A percentile compares a stretch with the other conserved stretches of the same genome.
phyloP scores from a whole-genome alignment of 2,329 filamentous ascomycete genomes.

The Hymenoscyphus occultus region DNA sequence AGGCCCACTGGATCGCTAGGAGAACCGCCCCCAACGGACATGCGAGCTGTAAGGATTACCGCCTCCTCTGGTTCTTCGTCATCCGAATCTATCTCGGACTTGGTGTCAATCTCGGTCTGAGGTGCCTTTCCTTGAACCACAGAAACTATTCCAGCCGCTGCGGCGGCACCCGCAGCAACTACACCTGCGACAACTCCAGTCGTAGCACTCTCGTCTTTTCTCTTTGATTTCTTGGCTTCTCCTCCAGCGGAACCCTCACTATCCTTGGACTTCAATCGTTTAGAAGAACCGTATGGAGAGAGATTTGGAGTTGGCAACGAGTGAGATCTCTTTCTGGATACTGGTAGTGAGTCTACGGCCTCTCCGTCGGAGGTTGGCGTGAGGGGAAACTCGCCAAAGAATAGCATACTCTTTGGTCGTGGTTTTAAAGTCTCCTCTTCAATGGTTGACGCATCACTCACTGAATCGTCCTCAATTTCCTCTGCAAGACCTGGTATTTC shows the following conservation, averaged over 20 bases:
- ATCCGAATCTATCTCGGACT: constrained; percentile 27
- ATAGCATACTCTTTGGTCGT: constrained; percentile 43
- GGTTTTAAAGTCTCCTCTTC: constrained; percentile 37
- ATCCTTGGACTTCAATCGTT: constrained; percentile 16
- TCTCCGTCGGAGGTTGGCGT: constrained; percentile 31
- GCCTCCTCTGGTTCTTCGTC: constrained; percentile 30
- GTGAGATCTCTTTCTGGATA: constrained; percentile 31
- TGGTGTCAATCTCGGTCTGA: constrained; percentile 19
- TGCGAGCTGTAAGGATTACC: constrained; percentile 37
- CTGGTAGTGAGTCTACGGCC: constrained; percentile 14
- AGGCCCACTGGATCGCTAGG: constrained; percentile 26
- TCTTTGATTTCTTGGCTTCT: constrained; percentile 1
- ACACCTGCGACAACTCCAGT: constrained; percentile 22
- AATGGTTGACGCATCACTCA: constrained; percentile 46
- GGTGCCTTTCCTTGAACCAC: constrained; percentile 25
- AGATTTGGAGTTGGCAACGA: constrained; percentile 31
- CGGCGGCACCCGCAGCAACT: constrained; percentile 23
- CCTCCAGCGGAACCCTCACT: not conserved
- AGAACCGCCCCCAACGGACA: constrained; percentile 33
- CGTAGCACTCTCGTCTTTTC: constrained; percentile 13
- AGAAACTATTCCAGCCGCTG: constrained; percentile 24
- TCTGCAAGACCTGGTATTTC: constrained; percentile 69
- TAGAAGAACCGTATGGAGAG: constrained; percentile 24
- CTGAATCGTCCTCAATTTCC: constrained; percentile 56
- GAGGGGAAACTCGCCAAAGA: constrained; percentile 35